Evolutionary conservation across 805 yeast species (phyloP).

Genomic region (Pichia deserticola): DNA sequence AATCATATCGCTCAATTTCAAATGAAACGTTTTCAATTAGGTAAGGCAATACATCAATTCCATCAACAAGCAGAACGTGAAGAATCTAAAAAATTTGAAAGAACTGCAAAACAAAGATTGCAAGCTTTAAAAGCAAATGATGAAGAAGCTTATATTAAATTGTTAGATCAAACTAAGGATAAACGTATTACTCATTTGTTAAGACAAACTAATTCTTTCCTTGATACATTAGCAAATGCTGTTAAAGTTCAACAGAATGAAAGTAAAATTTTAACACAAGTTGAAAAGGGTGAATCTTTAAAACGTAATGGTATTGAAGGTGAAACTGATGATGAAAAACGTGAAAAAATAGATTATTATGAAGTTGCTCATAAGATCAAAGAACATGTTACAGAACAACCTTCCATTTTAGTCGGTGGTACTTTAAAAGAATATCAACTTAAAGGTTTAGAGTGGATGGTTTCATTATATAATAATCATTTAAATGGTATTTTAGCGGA

Average conservation of each 20-base stretch:
- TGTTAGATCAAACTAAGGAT: slow-evolving; percentile 80
- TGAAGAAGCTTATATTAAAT: slow-evolving; percentile 79
- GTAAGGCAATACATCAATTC: slow-evolving; percentile 36
- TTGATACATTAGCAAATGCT: slow-evolving; percentile 72
- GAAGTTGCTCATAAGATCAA: slow-evolving; percentile 72
- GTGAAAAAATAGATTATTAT: slow-evolving; percentile 69
- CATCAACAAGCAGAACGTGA: slow-evolving; percentile 62
- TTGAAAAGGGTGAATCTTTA: slow-evolving; percentile 19
- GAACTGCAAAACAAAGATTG: slow-evolving; percentile 80
- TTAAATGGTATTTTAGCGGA: slow-evolving; percentile 60
- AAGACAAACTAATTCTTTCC: slow-evolving; percentile 70
- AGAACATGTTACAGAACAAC: slow-evolving; percentile 62
- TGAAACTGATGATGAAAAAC: slow-evolving; percentile 32
- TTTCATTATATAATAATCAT: slow-evolving; percentile 51
- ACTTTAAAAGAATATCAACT: slow-evolving; percentile 68
- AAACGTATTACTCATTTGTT: slow-evolving; percentile 79
- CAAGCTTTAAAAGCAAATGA: slow-evolving; percentile 82
- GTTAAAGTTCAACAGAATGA: slow-evolving; percentile 71
- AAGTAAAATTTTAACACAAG: slow-evolving; percentile 27
- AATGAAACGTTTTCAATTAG: slow-evolving; percentile 22
- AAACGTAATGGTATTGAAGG: slow-evolving; percentile 1
- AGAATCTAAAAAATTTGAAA: slow-evolving; percentile 66
- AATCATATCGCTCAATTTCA: slow-evolving; percentile 27
- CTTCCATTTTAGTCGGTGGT: slow-evolving; percentile 68
- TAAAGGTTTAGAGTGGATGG: slow-evolving; percentile 63